Evolutionary conservation across 495 filamentous ascomycete species (phyloP).

Genomic region (Aspergillus campestris): DNA sequence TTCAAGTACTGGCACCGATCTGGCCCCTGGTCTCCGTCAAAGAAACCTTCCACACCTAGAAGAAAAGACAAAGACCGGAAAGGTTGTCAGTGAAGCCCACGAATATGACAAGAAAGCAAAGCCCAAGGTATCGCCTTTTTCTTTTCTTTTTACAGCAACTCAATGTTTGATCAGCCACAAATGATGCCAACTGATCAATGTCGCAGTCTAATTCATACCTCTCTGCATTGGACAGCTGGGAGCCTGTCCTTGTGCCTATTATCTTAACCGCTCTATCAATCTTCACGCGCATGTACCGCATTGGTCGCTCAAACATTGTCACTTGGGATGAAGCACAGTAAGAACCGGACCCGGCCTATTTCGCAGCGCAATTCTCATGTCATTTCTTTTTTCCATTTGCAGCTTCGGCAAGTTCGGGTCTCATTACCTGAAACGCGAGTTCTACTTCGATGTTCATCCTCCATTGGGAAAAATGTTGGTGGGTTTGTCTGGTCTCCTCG

Average conservation of each 20-base stretch:
- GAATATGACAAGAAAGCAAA: slow-evolving; percentile 57
- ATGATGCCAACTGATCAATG: slow-evolving; percentile 2
- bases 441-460: slow-evolving; percentile 99
- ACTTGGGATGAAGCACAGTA: slow-evolving; percentile 99
- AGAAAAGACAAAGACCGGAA: slow-evolving; percentile 19
- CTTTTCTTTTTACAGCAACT: neutral
- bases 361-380: slow-evolving; percentile 1
- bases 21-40: slow-evolving; percentile 59
- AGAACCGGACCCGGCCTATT: slow-evolving; percentile 22
- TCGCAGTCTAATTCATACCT: slow-evolving; percentile 38
- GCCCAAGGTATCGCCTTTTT: slow-evolving; percentile 19
- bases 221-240: slow-evolving; percentile 64
- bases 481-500: slow-evolving; percentile 87
- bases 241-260: slow-evolving; percentile 79
- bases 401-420: slow-evolving; percentile 99
- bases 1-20: slow-evolving; percentile 58
- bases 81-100: slow-evolving; percentile 29
- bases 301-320: slow-evolving; percentile 89
- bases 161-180: neutral
- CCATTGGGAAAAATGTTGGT: slow-evolving; percentile 98
- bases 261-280: slow-evolving; percentile 82
- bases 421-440: slow-evolving; percentile 96
- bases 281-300: slow-evolving; percentile 93
- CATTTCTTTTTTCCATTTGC: slow-evolving; percentile 19
- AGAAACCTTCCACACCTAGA: slow-evolving; percentile 59